These are phyloP conservation scores for Aquilaria yunnanensis DNA, from an alignment of 345 rosid species.

Conservation along the genomic window DNA sequence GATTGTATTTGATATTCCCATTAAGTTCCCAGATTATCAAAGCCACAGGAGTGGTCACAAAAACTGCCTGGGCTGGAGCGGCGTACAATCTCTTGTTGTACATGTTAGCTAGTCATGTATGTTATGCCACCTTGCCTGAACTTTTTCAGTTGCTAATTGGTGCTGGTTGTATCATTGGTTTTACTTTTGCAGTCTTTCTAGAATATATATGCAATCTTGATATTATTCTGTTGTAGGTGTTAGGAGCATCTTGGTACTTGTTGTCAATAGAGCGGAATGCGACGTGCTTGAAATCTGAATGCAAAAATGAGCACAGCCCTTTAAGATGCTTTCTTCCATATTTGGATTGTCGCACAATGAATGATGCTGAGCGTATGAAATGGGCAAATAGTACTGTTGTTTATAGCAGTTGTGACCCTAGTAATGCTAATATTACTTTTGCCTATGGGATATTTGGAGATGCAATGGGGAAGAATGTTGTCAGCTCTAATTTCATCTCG, in stretches of 20 bases:
- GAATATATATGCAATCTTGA: conserved; percentile 1
- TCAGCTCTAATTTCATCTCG: conserved; percentile 46
- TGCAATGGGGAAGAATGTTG: conserved; percentile 48
- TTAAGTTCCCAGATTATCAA: too few relatives aligned
- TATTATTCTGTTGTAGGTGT: conserved; percentile 38
- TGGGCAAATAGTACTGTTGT: conserved; percentile 61
- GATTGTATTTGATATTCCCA: too few relatives aligned
- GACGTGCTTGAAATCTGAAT: conserved; percentile 80
- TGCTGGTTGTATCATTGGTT: neutral
- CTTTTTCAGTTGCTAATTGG: neutral
- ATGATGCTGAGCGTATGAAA: conserved; percentile 18
- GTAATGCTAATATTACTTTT: conserved; percentile 21
- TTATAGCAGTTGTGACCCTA: conserved; percentile 52
- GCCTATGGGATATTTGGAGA: conserved; percentile 57
- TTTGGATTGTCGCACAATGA: conserved; percentile 46
- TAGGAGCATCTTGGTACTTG: conserved; percentile 90
- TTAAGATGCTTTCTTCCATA: too few relatives aligned
- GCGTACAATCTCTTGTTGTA: conserved; percentile 75
- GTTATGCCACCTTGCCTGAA: conserved; percentile 9
- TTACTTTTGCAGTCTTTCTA: neutral
- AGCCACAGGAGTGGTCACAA: conserved; percentile 68
- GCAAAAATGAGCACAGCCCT: too few relatives aligned
- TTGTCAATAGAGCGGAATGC: conserved; percentile 69
- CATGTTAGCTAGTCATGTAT: conserved; percentile 93
- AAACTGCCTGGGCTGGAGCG: conserved; percentile 99